Percentiles rank a stretch among this genome's conserved stretches.
Evolutionary conservation across 1,139 yeast species (phyloP).

Genomic region (Yamadazyma trypodendri): DNA sequence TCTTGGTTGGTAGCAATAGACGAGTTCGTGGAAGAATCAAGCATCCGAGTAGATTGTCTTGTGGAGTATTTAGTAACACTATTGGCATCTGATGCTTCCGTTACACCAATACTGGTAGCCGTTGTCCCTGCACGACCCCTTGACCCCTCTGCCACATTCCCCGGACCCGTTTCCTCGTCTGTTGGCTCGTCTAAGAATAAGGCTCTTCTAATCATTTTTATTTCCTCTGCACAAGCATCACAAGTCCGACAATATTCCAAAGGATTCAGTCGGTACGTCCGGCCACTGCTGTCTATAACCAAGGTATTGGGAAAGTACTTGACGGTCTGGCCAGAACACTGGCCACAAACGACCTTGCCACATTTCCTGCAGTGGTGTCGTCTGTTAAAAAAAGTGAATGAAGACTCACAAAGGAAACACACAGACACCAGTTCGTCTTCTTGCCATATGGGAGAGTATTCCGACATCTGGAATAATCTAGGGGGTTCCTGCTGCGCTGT

Average conservation of each 20-base stretch:
- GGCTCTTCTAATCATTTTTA: constrained; percentile 54
- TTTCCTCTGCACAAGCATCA: constrained; percentile 64
- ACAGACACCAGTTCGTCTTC: constrained; percentile 57
- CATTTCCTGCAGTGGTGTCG: constrained; percentile 92
- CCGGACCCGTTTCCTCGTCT: constrained; percentile 1
- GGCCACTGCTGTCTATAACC: constrained; percentile 30
- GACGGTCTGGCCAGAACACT: constrained; percentile 54
- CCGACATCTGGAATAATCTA: too few species aligned
- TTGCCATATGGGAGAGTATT: constrained; percentile 58
- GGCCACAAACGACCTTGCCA: constrained; percentile 72
- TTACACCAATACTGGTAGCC: not conserved
- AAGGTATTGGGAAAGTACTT: constrained; percentile 41
- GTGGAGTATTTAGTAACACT: constrained; percentile 28
- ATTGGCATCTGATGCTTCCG: constrained; percentile 2
- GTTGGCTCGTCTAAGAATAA: constrained; percentile 18
- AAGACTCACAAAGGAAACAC: constrained; percentile 63
- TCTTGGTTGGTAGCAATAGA: constrained; percentile 14
- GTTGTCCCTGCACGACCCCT: not conserved
- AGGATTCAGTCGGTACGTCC: constrained; percentile 24
- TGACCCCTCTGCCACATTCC: not conserved
- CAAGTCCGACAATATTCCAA: constrained; percentile 60
- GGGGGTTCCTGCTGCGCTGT: too few species aligned
- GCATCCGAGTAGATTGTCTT: constrained; percentile 17
- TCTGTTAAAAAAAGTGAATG: constrained; percentile 67
- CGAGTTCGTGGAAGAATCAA: constrained; percentile 31